Base-by-base conservation (phyloP, 441 rosid genomes). In the Euphorbia schlechtendalii region DNA sequence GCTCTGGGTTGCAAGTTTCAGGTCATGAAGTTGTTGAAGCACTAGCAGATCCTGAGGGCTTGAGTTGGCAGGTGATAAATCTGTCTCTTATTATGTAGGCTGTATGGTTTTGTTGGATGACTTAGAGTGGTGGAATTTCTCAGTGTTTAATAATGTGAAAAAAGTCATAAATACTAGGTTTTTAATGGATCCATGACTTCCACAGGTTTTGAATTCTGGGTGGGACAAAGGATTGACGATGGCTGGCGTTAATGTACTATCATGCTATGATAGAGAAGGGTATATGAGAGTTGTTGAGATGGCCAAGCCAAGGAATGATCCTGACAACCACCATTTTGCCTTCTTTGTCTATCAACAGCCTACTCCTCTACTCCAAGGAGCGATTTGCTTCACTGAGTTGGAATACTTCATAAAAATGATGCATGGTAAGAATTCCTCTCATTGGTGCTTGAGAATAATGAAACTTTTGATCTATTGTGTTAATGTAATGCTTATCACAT, bases 131-230 rank as follows among this genome's bases (percentile, higher is more conserved):
- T n/a, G n/a, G n/a, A n/a, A n/a, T n/a, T n/a, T n/a, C n/a, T n/a
- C n/a, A n/a, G n/a, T n/a, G n/a, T n/a, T n/a, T n/a, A n/a, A n/a
- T n/a, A n/a, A n/a, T n/a, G n/a, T n/a, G n/a, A n/a, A n/a, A n/a
- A n/a, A n/a, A 21, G 24, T 56, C 68, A 49, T 36, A 48, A 43
- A 30, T 36, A 3, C 0, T 22, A 2, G 41, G 46, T n/a, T 20
- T 58, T 15, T 18, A 1, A 43, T 38, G 9, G 36, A 24, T 15
- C 28, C 20, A 12, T 3, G 12, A 30, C 32, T 17, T 32, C 43
- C 49, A 17, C 79, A 94, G 99, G 84, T 91, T 77, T 48, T 87
- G 72, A 89, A 91, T 71, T 86, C 96, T 69, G 96, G 92, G 0
- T 89, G 98, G 98, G 99, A 89, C 72, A 78, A 54, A 17, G 71